These are phyloP conservation scores for Yarrowia sp. DNA, from an alignment of 805 yeast species.

Conservation along the genomic window DNA sequence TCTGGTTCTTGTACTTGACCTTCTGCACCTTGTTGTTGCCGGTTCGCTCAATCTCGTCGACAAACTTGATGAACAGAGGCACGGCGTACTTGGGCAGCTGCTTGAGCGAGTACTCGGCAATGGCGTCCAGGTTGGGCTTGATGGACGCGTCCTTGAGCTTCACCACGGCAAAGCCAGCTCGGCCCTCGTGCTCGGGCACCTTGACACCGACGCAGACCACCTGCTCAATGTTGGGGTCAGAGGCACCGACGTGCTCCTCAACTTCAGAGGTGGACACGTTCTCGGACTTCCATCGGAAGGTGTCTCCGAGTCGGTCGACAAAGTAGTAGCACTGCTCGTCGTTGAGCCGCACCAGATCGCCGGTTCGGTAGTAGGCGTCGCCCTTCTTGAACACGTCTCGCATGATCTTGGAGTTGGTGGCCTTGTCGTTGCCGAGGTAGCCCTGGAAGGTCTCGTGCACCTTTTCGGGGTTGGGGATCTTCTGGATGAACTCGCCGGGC, in stretches of 20 bases:
- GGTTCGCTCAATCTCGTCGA: slow-evolving; percentile 64
- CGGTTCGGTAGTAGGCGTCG: slow-evolving; percentile 90
- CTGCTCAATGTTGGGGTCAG: slow-evolving; percentile 54
- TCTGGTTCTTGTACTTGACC: slow-evolving; percentile 58
- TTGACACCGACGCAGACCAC: slow-evolving; percentile 88
- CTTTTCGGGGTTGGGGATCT: slow-evolving; percentile 64
- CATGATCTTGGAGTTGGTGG: slow-evolving; percentile 77
- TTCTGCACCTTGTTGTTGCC: slow-evolving; percentile 87
- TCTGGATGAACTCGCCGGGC: slow-evolving; percentile 89
- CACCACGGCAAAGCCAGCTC: slow-evolving; percentile 89
- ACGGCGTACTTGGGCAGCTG: slow-evolving; percentile 83
- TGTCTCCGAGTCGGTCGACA: slow-evolving; percentile 92
- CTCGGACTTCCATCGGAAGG: slow-evolving; percentile 96
- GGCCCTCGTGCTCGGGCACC: slow-evolving; percentile 88
- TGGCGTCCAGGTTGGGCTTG: slow-evolving; percentile 51
- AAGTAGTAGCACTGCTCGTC: slow-evolving; percentile 74
- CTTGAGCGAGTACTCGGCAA: slow-evolving; percentile 51
- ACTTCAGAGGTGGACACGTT: slow-evolving; percentile 94
- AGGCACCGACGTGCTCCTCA: slow-evolving; percentile 64
- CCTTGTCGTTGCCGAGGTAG: slow-evolving; percentile 78
- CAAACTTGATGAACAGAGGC: slow-evolving; percentile 81
- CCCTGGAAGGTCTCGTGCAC: slow-evolving; percentile 87
- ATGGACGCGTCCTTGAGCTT: slow-evolving; percentile 56
- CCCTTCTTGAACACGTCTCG: slow-evolving; percentile 80
- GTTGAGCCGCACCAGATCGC: slow-evolving; percentile 79